Base-by-base conservation (phyloP, 768 basidiomycete species). In the Amanita pseudoporphyria region DNA sequence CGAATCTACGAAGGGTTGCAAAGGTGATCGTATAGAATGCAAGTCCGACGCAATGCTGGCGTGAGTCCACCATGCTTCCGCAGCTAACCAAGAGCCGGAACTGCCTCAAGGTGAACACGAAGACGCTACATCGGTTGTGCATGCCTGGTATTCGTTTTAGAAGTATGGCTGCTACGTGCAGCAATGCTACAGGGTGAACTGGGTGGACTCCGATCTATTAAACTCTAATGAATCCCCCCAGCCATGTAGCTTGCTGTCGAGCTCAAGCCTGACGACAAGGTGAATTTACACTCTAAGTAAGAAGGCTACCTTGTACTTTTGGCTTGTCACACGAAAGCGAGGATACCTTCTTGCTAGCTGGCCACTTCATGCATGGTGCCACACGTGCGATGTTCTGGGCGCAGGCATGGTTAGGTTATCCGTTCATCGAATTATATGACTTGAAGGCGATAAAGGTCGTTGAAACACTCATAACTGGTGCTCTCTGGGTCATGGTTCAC, bases 11-110 rank as follows among this genome's bases (percentile, higher is more conserved):
- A 18, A 14, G 35, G 16, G 35, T 5, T 36, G 12, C 16, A 36
- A 5, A n/a, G 7, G 26, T 7, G 26, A 28, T 37, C 36, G 14
- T 7, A 38, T 52, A 30, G 36, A 73, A 55, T 85, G 86, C 7
- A 76, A 73, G 52, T 83, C 87, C 4, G 73, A 85, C 52, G 84
- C 84, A 1, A 79, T 84, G 77, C 83, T 86, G 82, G 77, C 85
- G 74, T 84, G 48, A 45, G 65, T 58, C 33, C 18, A 42, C 33
- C 22, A 18, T n/a, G n/a, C n/a, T n/a, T n/a, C n/a, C n/a, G n/a
- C n/a, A n/a, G n/a, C n/a, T n/a, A n/a, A 39, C 40, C 41, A 10
- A 37, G 36, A 49, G 22, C 37, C 13, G 21, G 19, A 30, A 51
- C 39, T 48, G 26, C 6, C 31, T 44, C 28, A 47, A 7, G 19